Conservation (phyloP, 192 early-diverging fungal species). For the Linderina pennispora region DNA sequence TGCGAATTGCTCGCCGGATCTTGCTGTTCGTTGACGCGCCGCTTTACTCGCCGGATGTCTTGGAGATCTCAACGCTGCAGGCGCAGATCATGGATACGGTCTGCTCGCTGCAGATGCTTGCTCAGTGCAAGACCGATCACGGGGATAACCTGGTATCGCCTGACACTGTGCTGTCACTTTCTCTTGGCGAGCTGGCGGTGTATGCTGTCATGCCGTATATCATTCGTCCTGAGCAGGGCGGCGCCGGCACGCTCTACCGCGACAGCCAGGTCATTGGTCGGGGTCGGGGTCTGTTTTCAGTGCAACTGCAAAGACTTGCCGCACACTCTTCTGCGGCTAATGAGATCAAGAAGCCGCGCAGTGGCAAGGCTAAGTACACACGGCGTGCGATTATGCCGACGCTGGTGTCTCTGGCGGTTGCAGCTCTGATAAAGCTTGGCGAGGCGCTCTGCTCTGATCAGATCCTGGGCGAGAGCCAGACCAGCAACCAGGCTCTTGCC, state of each 20-base stretch:
- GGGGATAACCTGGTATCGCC: too few relatives aligned
- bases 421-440: slow-evolving; percentile 13
- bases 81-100: slow-evolving; percentile 57
- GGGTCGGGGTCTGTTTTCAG: too few relatives aligned
- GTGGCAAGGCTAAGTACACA: background rate
- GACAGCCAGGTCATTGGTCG: too few relatives aligned
- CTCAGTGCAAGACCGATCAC: too few relatives aligned
- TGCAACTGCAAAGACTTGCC: background rate
- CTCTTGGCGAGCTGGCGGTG: slow-evolving; percentile 20
- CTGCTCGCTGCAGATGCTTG: slow-evolving; percentile 4
- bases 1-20: slow-evolving; percentile 6
- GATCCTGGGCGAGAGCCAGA: too few relatives aligned
- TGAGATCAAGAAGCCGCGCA: too few relatives aligned
- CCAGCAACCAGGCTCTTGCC: too few relatives aligned
- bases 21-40: slow-evolving; percentile 25
- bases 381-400: slow-evolving; percentile 5
- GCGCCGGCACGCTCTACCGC: too few relatives aligned
- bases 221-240: too few relatives aligned
- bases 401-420: slow-evolving; percentile 17
- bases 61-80: slow-evolving; percentile 64
- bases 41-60: slow-evolving; percentile 43
- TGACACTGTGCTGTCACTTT: slow-evolving; percentile 8
- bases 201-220: slow-evolving; percentile 22
- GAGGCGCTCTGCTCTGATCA: slow-evolving; percentile 6
- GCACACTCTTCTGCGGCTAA: background rate